phyloP scores from a whole-genome alignment of 805 yeast species.

The Myxozyma vanderwaltii region DNA sequence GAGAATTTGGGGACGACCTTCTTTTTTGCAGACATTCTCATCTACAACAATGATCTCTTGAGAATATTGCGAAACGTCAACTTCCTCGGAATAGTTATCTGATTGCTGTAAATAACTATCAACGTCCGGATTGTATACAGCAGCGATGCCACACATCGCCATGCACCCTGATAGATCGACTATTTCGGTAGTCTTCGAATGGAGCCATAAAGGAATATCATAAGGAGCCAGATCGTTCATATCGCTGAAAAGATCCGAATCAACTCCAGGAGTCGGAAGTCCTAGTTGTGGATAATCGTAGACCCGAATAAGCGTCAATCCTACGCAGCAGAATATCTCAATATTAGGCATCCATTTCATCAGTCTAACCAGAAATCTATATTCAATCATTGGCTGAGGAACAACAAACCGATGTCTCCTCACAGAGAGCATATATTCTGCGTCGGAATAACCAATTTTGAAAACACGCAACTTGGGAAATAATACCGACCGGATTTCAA shows the following conservation, averaged over 20 bases:
- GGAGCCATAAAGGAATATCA: not conserved
- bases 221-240: not conserved
- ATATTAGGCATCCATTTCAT: conserved; percentile 5
- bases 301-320: not conserved
- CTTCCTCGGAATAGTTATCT: not conserved
- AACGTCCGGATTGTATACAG: not conserved
- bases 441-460: conserved; percentile 5
- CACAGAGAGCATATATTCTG: not conserved
- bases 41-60: conserved; percentile 1
- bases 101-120: not conserved
- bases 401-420: not conserved
- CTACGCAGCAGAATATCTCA: not conserved
- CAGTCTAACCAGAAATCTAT: not conserved
- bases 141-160: conserved; percentile 9
- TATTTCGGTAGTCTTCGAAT: not conserved
- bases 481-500: not conserved
- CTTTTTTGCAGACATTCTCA: not conserved
- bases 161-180: not conserved
- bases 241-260: not conserved
- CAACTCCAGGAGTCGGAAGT: not conserved
- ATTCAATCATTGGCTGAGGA: conserved; percentile 9
- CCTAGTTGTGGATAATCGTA: conserved; percentile 7
- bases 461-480: conserved; percentile 4
- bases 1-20: conserved; percentile 1
- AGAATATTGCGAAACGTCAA: not conserved